These are phyloP conservation scores for Euptelea pleiosperma DNA, from an alignment of 164 flowering plant species.

Conservation along the genomic window DNA sequence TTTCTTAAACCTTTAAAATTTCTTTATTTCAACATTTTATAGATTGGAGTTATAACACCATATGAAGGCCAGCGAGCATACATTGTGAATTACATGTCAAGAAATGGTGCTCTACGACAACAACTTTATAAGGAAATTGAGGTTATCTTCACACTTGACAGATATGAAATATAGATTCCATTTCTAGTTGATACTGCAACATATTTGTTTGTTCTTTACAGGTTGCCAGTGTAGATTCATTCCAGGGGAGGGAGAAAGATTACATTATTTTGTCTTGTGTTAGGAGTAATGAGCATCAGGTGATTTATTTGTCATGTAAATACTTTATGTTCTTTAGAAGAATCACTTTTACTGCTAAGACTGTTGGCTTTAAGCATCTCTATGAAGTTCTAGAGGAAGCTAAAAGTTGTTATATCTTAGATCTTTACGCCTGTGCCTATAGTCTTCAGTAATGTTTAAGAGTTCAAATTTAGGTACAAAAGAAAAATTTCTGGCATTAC, in stretches of 20 bases:
- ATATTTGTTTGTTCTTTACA: conserved; percentile 21
- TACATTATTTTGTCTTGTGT: conserved; percentile 97
- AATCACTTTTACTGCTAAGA: background rate
- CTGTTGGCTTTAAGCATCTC: no score
- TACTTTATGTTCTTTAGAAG: background rate
- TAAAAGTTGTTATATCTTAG: no score
- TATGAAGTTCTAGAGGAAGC: no score
- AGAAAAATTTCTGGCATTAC: no score
- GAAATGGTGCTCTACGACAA: conserved; percentile 97
- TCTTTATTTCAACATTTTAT: conserved; percentile 12
- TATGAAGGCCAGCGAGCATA: conserved; percentile 99
- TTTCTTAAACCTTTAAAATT: no score
- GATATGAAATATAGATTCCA: background rate
- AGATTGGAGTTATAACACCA: conserved; percentile 99
- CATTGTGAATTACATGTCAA: conserved; percentile 95
- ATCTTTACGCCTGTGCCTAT: no score
- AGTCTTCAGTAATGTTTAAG: no score
- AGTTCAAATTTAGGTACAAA: no score
- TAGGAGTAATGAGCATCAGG: conserved; percentile 99
- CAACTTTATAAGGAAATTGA: conserved; percentile 99
- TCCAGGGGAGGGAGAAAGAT: conserved; percentile 98
- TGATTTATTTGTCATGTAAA: conserved; percentile 21
- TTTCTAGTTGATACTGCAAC: conserved; percentile 6
- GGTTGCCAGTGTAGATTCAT: conserved; percentile 99
- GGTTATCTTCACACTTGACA: conserved; percentile 35